Percentiles rank a stretch among this genome's conserved stretches.
phyloP scores from a whole-genome alignment of 2,329 filamentous ascomycete species.

The Aspergillus udagawae region DNA sequence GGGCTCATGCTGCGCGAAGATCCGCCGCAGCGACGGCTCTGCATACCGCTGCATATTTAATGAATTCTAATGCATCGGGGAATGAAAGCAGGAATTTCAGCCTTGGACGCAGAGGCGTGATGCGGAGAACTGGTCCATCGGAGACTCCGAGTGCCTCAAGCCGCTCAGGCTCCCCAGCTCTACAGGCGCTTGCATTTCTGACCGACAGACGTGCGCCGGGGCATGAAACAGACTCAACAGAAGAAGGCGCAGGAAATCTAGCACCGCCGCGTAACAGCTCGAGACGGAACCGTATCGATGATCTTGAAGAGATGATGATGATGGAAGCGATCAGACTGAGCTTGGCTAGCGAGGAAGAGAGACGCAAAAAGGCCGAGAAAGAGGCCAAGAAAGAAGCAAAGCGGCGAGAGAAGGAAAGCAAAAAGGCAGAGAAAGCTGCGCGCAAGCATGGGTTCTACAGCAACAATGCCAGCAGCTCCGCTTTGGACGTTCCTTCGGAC shows the following conservation, averaged over 20 bases:
- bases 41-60: slow-evolving; percentile 90
- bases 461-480: slow-evolving; percentile 60
- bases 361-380: slow-evolving; percentile 80
- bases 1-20: slow-evolving; percentile 77
- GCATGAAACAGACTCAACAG: slow-evolving; percentile 34
- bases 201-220: slow-evolving; percentile 38
- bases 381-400: slow-evolving; percentile 78
- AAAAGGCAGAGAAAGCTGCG: slow-evolving; percentile 65
- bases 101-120: slow-evolving; percentile 53
- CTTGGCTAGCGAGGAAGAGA: slow-evolving; percentile 86
- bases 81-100: slow-evolving; percentile 50
- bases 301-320: slow-evolving; percentile 97
- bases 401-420: slow-evolving; percentile 77
- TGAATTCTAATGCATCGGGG: slow-evolving; percentile 53
- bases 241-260: slow-evolving; percentile 31
- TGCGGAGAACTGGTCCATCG: slow-evolving; percentile 37
- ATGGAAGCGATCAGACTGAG: slow-evolving; percentile 91
- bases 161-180: slow-evolving; percentile 36
- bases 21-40: slow-evolving; percentile 90
- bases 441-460: slow-evolving; percentile 59
- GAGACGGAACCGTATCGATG: slow-evolving; percentile 66
- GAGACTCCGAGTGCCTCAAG: slow-evolving; percentile 30
- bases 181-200: slow-evolving; percentile 46
- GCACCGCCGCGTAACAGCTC: slow-evolving; percentile 49
- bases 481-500: slow-evolving; percentile 45